Percentiles rank a stretch among this genome's conserved stretches.
phyloP scores from a whole-genome alignment of 495 filamentous ascomycete genomes.

The Achaetomiella virescens region DNA sequence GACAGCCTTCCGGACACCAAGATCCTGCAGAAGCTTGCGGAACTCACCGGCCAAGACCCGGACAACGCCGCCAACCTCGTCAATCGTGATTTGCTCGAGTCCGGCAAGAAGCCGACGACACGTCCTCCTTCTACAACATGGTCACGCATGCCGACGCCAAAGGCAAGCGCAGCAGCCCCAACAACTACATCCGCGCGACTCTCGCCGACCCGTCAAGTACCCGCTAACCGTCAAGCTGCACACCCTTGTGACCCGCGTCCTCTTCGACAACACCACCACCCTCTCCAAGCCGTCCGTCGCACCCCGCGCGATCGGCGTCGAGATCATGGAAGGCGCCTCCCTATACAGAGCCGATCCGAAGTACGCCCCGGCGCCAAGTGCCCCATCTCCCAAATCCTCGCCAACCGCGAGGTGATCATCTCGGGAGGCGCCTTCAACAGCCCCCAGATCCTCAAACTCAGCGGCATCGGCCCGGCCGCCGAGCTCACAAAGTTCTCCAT shows the following conservation, averaged over 20 bases:
- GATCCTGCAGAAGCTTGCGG: constrained; percentile 31
- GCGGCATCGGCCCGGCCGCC: constrained; percentile 37
- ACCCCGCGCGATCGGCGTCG: constrained; percentile 41
- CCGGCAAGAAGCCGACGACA: constrained; percentile 33
- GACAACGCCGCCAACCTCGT: constrained; percentile 24
- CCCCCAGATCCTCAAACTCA: constrained; percentile 53
- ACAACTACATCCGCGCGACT: constrained; percentile 41
- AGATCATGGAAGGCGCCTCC: constrained; percentile 36
- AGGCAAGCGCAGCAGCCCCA: constrained; percentile 37
- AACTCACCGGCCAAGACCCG: constrained; percentile 33
- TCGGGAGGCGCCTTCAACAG: constrained; percentile 50
- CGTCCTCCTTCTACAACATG: constrained; percentile 40
- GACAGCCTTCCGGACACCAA: constrained; percentile 17
- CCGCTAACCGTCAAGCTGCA: constrained; percentile 42
- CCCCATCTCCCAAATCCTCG: constrained; percentile 28
- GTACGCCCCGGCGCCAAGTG: constrained; percentile 27
- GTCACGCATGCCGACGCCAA: constrained; percentile 34
- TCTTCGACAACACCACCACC: constrained; percentile 33
- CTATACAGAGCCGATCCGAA: constrained; percentile 42
- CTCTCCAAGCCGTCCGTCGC: constrained; percentile 12
- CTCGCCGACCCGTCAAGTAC: constrained; percentile 39
- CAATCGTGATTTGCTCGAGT: constrained; percentile 37
- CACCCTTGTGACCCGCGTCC: constrained; percentile 41
- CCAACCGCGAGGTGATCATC: constrained; percentile 50
- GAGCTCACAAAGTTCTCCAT: constrained; percentile 43